These are phyloP conservation scores for Arthromyces matolae DNA, from an alignment of 768 basidiomycete species.

Conservation along the genomic window DNA sequence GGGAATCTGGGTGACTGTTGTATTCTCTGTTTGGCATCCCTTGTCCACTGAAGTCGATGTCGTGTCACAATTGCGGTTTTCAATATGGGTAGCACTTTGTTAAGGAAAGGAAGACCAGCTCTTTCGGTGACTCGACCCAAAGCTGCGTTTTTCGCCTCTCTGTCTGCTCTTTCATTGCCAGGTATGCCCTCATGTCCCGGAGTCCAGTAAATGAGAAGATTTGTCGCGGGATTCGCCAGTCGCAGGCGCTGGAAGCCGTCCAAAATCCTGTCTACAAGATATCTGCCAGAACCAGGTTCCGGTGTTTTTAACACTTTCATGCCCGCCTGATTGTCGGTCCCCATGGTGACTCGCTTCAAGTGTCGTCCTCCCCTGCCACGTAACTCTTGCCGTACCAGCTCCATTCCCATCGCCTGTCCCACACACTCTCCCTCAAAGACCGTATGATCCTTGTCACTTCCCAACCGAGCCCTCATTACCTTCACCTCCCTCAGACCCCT, in stretches of 20 bases:
- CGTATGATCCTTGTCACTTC: neutral
- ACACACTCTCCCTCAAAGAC: constrained; percentile 1
- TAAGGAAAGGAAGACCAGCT: neutral
- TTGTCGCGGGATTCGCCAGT: neutral
- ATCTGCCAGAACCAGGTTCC: neutral
- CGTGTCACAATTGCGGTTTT: neutral
- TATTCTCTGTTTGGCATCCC: neutral
- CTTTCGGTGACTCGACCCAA: too few relatives aligned
- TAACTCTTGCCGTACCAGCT: neutral
- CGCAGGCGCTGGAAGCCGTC: neutral
- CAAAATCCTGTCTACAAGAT: neutral
- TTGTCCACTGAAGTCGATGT: neutral
- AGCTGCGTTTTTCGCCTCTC: too few relatives aligned
- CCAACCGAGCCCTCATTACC: neutral
- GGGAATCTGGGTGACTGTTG: neutral
- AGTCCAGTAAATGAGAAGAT: neutral
- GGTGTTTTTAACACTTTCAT: neutral
- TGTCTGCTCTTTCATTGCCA: neutral
- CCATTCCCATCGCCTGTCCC: neutral
- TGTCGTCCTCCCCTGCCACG: neutral
- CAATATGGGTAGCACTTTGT: neutral
- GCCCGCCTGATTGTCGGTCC: neutral
- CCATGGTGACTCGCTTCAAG: neutral
- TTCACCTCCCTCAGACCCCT: neutral
- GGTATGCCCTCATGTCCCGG: neutral